phyloP scores from a whole-genome alignment of 768 basidiomycete genomes.

The Tylopilus plumbeoviolaceoides region DNA sequence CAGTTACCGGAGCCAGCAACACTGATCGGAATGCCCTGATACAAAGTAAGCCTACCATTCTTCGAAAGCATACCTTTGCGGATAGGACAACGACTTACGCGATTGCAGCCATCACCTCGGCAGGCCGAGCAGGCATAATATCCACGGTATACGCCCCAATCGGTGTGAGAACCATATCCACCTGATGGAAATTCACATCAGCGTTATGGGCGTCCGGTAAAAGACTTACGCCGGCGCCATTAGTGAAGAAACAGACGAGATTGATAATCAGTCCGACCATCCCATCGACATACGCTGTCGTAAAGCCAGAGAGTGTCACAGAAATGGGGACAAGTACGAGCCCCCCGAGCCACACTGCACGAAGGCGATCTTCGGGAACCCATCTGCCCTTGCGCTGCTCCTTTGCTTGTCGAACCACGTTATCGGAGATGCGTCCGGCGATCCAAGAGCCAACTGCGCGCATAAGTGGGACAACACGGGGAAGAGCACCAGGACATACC shows the following conservation, averaged over 20 bases:
- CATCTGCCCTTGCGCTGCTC: conserved; percentile 49
- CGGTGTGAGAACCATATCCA: conserved; percentile 54
- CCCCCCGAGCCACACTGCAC: conserved; percentile 45
- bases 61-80: neutral
- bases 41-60: neutral
- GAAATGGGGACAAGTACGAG: conserved; percentile 52
- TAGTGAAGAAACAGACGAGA: conserved; percentile 55
- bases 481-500: conserved; percentile 5
- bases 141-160: conserved; percentile 57
- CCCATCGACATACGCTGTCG: conserved; percentile 49
- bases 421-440: conserved; percentile 57
- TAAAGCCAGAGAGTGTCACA: conserved; percentile 44
- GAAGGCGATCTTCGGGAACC: conserved; percentile 68
- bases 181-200: conserved; percentile 31
- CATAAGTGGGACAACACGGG: neutral
- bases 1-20: conserved; percentile 17
- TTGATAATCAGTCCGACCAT: conserved; percentile 46
- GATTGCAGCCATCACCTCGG: conserved; percentile 58
- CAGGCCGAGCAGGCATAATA: conserved; percentile 54
- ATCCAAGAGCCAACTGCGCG: conserved; percentile 54
- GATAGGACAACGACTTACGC: conserved; percentile 36
- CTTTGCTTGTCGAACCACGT: conserved; percentile 44
- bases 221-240: conserved; percentile 56
- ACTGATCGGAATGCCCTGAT: conserved; percentile 22
- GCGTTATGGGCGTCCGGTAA: neutral